Percentiles rank a stretch among this genome's conserved stretches.
These are phyloP conservation scores for Entophlyctis helioformis DNA, from an alignment of 192 early-diverging fungal species.

Conservation along the genomic window DNA sequence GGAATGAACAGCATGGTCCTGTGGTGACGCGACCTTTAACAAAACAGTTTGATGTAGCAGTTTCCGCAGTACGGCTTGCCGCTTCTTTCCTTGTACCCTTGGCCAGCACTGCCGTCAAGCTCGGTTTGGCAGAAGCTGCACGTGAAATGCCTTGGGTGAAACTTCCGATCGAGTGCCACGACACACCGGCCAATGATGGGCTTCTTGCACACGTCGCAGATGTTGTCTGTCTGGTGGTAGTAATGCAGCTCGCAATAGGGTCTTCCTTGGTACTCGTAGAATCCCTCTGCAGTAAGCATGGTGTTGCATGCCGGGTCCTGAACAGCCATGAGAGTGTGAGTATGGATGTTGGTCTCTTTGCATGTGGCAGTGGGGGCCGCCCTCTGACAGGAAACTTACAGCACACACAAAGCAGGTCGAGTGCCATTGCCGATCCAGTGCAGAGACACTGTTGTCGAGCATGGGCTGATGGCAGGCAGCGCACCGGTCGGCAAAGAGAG, in stretches of 20 bases:
- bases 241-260: conserved; percentile 26
- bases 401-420: conserved; percentile 17
- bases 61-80: no score
- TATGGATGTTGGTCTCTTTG: not conserved
- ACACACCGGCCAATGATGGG: conserved; percentile 11
- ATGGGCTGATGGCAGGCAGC: conserved; percentile 10
- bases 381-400: no score
- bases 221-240: conserved; percentile 7
- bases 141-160: no score
- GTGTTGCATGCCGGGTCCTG: conserved; percentile 11
- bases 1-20: no score
- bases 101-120: no score
- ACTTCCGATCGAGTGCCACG: conserved; percentile 10
- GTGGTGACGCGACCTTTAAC: no score
- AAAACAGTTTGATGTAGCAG: no score
- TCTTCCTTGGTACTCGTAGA: conserved; percentile 13
- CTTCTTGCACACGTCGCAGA: conserved; percentile 15
- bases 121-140: no score
- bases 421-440: conserved; percentile 16
- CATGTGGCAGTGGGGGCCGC: not conserved
- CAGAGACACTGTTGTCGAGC: conserved; percentile 11
- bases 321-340: not conserved
- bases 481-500: conserved; percentile 20
- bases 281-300: conserved; percentile 4
- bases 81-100: no score